phyloP scores from a whole-genome alignment of 495 filamentous ascomycete genomes.

The Baudoinia panamericana region DNA sequence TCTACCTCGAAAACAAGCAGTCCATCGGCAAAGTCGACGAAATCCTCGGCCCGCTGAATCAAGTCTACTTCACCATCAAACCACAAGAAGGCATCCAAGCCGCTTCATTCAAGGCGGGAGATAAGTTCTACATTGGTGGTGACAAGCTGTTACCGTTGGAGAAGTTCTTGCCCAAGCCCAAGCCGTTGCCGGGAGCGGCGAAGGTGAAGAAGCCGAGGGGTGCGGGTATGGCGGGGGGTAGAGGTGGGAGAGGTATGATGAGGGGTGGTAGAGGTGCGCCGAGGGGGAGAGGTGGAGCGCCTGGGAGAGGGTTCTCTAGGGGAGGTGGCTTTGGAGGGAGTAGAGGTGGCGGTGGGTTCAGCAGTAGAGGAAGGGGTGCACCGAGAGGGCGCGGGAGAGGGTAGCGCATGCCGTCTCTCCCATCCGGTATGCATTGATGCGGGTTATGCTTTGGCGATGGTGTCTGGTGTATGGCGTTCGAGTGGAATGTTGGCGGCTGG shows the following conservation, averaged over 20 bases:
- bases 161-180: slow-evolving; percentile 91
- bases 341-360: slow-evolving; percentile 17
- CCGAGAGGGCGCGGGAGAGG: slow-evolving; percentile 10
- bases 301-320: slow-evolving; percentile 12
- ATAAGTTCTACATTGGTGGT: slow-evolving; percentile 90
- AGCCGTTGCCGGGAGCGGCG: slow-evolving; percentile 56
- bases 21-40: slow-evolving; percentile 80
- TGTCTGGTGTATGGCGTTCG: too few relatives aligned
- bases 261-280: slow-evolving; percentile 29
- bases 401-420: too few relatives aligned
- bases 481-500: too few relatives aligned
- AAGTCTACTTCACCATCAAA: slow-evolving; percentile 97
- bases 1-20: slow-evolving; percentile 97
- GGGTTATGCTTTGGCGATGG: too few relatives aligned
- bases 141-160: slow-evolving; percentile 93
- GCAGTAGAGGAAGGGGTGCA: slow-evolving; percentile 15
- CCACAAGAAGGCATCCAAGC: slow-evolving; percentile 91
- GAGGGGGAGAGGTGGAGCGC: slow-evolving; percentile 22
- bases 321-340: slow-evolving; percentile 13
- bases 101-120: slow-evolving; percentile 81
- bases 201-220: slow-evolving; percentile 41
- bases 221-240: slow-evolving; percentile 33
- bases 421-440: too few relatives aligned
- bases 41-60: slow-evolving; percentile 86
- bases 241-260: slow-evolving; percentile 34